phyloP scores from a whole-genome alignment of 352 stramenopile genomes.

The Phytophthora vignae region DNA sequence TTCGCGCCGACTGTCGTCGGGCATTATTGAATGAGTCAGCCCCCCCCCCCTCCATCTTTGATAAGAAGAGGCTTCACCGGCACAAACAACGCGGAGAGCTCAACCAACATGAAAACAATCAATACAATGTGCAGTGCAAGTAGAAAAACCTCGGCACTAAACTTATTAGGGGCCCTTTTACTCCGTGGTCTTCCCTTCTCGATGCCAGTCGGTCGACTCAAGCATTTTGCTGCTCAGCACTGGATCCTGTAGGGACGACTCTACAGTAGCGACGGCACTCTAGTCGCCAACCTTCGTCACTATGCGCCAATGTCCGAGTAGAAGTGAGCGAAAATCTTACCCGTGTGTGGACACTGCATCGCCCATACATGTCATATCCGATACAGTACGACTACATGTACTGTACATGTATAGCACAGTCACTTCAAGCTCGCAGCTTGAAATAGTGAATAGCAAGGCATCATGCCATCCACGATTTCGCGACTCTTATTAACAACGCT shows the following conservation, averaged over 20 bases:
- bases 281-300: neutral
- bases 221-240: slow-evolving; percentile 3
- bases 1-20: neutral
- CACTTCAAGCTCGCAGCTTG: neutral
- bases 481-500: neutral
- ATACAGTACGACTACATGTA: neutral
- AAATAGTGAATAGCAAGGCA: neutral
- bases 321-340: slow-evolving; percentile 19
- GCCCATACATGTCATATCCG: too few relatives aligned
- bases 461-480: slow-evolving; percentile 10
- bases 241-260: slow-evolving; percentile 10
- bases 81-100: neutral
- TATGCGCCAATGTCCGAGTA: slow-evolving; percentile 14
- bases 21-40: slow-evolving; percentile 27
- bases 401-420: too few relatives aligned
- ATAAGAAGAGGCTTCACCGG: neutral
- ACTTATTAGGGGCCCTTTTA: too few relatives aligned
- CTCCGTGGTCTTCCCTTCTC: too few relatives aligned
- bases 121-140: too few relatives aligned
- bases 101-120: too few relatives aligned
- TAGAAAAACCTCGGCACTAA: too few relatives aligned
- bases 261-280: neutral
- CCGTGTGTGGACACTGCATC: slow-evolving; percentile 8
- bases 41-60: neutral
- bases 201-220: too few relatives aligned